Conservation (phyloP, 2,329 filamentous ascomycete species). For the Lecanosticta acicola region DNA sequence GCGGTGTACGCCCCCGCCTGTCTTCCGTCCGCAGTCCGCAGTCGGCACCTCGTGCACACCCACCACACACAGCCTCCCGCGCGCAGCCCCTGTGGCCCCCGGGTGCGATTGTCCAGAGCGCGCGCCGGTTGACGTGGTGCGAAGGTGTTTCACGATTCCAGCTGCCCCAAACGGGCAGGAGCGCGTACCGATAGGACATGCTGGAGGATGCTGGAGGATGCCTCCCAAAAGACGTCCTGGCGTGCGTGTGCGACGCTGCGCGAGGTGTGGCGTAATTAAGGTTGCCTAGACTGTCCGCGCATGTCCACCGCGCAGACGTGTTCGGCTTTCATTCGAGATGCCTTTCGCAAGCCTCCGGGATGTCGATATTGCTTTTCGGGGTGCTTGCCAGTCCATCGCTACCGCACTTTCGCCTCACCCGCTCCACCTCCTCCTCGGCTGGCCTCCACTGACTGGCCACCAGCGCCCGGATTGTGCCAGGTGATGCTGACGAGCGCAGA, state of each 20-base stretch:
- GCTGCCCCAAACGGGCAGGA: slow-evolving; percentile 13
- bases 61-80: background rate
- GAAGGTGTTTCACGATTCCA: slow-evolving; percentile 13
- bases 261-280: slow-evolving; percentile 21
- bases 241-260: slow-evolving; percentile 1
- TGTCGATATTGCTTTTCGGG: slow-evolving; percentile 11
- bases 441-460: slow-evolving; percentile 2
- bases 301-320: slow-evolving; percentile 25
- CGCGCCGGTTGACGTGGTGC: slow-evolving; percentile 6
- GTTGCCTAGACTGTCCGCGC: slow-evolving; percentile 22
- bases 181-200: slow-evolving; percentile 16
- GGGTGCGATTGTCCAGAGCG: background rate
- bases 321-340: slow-evolving; percentile 2
- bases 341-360: background rate
- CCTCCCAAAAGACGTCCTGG: slow-evolving; percentile 11
- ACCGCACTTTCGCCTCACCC: background rate
- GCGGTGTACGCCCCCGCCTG: too few species aligned
- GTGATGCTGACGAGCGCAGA: background rate
- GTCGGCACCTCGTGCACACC: slow-evolving; percentile 16
- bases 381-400: background rate
- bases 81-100: background rate
- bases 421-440: slow-evolving; percentile 4
- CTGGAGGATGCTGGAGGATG: slow-evolving; percentile 14
- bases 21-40: too few species aligned
- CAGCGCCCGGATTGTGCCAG: background rate